Evolutionary conservation across 306 rosid genomes (phyloP), one percentile per base, ranked within the genome.

Genomic region (Ochetophila trinervis): DNA sequence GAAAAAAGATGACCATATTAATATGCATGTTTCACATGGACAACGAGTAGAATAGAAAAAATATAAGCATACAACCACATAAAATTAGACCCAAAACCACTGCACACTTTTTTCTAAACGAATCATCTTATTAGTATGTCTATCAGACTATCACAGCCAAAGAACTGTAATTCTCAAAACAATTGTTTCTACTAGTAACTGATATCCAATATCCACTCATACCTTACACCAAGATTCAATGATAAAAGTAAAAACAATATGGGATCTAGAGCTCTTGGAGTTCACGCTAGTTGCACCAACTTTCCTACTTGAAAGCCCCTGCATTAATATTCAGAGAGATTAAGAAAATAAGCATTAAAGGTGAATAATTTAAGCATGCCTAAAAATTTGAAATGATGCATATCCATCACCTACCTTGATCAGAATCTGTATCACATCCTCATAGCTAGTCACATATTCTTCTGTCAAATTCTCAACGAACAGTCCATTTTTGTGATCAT

Each of bases 231-330:
- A 90, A 21, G 99, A 93, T 79, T 90, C 99, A 13, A 88, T 78
- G 71, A 86, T 77, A 66, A 90, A 86, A 34, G 91, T 93, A 74
- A 85, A 90, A 74, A 93, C 77, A 62, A 93, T 83, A 66, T 93
- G 99, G 63, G 99, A 93, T 66, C 91, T 86, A 50, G 99, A 93
- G 82, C 96, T 86, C 87, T 90, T 88, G 47, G 99, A 86, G 69
- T 87, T 90, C 78, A 80, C 73, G 74, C 90, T 81, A 57, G 96
- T 85, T 51, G 97, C 87, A 78, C 97, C 97, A 56, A 88, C 97
- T 84, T 90, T 93, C 84, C 95, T 88, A 73, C 91, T 90, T 34
- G 99, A 93, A 63, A 93, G 97, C 35, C 99, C 99, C 99, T 93
- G 87, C 76, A 76, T 62, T 78, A n/a, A 60, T 53, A 65, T 20